Percentiles rank a stretch among this genome's conserved stretches.
These are phyloP conservation scores for Nicotiana obtusifolia DNA, from an alignment of 257 asterid genomes.

Conservation along the genomic window DNA sequence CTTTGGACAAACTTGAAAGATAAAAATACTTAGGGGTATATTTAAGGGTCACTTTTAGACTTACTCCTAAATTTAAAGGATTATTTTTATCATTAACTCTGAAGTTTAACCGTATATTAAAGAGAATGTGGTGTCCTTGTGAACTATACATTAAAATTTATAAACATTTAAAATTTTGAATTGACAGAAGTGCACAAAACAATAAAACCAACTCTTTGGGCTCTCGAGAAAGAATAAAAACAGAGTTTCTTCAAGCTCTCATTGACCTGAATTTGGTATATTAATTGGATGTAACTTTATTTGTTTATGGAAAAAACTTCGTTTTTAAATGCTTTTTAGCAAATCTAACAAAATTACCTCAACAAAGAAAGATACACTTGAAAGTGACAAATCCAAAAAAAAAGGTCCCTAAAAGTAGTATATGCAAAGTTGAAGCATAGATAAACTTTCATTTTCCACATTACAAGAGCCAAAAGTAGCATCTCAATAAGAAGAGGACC, in stretches of 20 bases:
- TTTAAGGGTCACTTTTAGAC: too few species aligned
- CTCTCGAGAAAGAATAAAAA: too few species aligned
- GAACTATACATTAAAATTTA: too few species aligned
- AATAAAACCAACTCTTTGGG: background rate
- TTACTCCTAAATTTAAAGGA: too few species aligned
- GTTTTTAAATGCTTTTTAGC: background rate
- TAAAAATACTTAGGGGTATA: too few species aligned
- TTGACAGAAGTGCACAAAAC: too few species aligned
- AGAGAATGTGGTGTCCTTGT: too few species aligned
- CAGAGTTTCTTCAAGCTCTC: too few species aligned
- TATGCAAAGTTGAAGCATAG: background rate
- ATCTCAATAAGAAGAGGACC: constrained; percentile 12
- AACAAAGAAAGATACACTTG: background rate
- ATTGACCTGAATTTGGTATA: background rate
- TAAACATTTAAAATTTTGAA: too few species aligned
- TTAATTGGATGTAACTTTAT: background rate
- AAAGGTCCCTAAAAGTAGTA: background rate
- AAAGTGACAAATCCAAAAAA: constrained; percentile 1
- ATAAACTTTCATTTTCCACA: background rate
- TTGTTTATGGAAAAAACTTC: background rate
- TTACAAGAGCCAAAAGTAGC: constrained; percentile 2
- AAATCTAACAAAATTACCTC: background rate
- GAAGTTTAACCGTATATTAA: too few species aligned
- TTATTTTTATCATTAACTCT: too few species aligned
- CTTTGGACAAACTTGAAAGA: too few species aligned